Conservation (phyloP, 139 green algal species). For the Picochlorum costavermella region DNA sequence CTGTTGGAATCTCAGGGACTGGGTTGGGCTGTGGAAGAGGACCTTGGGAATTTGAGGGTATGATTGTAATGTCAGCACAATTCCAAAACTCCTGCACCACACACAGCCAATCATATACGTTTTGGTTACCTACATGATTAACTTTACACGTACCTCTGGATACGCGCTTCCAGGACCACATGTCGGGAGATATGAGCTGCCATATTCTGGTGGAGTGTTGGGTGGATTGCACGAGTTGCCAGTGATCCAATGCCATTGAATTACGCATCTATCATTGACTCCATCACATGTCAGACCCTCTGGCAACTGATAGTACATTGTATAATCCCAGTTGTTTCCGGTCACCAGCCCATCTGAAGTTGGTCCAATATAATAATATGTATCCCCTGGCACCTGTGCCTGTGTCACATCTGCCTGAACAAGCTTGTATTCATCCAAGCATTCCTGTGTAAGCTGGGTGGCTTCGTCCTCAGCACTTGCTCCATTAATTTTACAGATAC, state of each 20-base stretch:
- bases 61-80: slow-evolving; percentile 29
- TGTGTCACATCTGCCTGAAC: slow-evolving; percentile 18
- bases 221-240: slow-evolving; percentile 45
- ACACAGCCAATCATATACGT: no score
- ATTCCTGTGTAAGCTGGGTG: slow-evolving; percentile 21
- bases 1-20: neutral
- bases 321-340: slow-evolving; percentile 16
- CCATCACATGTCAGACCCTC: slow-evolving; percentile 21
- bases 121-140: no score
- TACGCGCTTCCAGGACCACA: slow-evolving; percentile 19
- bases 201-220: slow-evolving; percentile 4
- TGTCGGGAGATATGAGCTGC: slow-evolving; percentile 10
- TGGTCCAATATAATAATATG: slow-evolving; percentile 16
- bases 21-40: neutral
- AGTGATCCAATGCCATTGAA: slow-evolving; percentile 43
- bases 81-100: slow-evolving; percentile 28
- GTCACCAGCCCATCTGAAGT: neutral
- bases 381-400: slow-evolving; percentile 10
- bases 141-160: neutral
- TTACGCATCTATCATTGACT: slow-evolving; percentile 18
- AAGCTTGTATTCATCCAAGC: slow-evolving; percentile 17
- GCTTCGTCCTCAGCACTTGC: neutral
- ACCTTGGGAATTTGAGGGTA: neutral
- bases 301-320: slow-evolving; percentile 31
- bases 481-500: slow-evolving; percentile 5